phyloP scores from a whole-genome alignment of 192 early-diverging fungal species.

The Podochytrium sp. region DNA sequence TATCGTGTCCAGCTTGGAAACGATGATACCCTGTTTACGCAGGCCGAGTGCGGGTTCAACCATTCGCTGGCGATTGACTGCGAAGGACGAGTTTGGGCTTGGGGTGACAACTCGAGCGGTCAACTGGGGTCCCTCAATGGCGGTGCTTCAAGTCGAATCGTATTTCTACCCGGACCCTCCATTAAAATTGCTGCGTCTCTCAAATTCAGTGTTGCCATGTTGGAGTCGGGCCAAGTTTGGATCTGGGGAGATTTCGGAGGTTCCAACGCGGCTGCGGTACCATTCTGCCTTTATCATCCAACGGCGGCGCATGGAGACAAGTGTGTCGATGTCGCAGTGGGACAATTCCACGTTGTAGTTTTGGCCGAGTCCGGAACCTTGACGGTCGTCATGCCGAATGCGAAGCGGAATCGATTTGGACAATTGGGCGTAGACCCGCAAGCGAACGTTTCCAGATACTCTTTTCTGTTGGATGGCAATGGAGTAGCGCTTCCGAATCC shows the following conservation, averaged over 20 bases:
- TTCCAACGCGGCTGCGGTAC: neutral
- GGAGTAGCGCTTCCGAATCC: neutral
- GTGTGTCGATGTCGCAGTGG: constrained; percentile 58
- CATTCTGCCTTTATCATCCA: neutral
- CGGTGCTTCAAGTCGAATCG: no score
- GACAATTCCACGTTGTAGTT: constrained; percentile 30
- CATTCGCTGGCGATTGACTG: constrained; percentile 43
- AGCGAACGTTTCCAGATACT: neutral
- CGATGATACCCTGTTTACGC: neutral
- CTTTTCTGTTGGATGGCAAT: no score
- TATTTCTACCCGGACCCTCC: neutral
- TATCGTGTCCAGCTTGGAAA: neutral
- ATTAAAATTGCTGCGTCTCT: constrained; percentile 27
- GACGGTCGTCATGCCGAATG: neutral
- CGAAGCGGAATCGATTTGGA: constrained; percentile 27
- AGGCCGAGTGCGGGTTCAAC: constrained; percentile 69
- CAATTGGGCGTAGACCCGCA: constrained; percentile 8
- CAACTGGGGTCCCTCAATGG: constrained; percentile 23
- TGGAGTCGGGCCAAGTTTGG: constrained; percentile 49
- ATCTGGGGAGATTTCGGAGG: constrained; percentile 53
- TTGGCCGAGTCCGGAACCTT: neutral
- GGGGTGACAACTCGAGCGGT: constrained; percentile 30
- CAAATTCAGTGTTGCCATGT: constrained; percentile 36
- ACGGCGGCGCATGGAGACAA: neutral
- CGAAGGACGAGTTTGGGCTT: constrained; percentile 25